Percentiles rank a stretch among this genome's conserved stretches.
phyloP scores from a whole-genome alignment of 352 stramenopile genomes.

The Globisporangium recalcitrans region DNA sequence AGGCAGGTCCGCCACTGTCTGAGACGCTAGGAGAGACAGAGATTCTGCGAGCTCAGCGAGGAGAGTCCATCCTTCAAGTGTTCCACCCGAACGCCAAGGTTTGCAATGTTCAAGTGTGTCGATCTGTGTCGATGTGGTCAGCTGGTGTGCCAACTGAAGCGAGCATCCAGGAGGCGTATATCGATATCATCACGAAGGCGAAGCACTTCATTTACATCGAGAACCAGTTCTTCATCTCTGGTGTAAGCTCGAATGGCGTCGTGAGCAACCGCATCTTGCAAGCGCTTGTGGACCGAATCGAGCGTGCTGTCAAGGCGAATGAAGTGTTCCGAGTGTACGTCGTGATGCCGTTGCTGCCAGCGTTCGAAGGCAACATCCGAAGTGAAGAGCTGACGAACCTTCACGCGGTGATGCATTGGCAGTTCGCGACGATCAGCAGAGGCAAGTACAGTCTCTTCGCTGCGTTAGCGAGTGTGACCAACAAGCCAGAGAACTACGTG shows the following conservation, averaged over 20 bases:
- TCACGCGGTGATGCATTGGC: constrained; percentile 87
- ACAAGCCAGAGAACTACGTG: constrained; percentile 69
- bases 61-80: constrained; percentile 57
- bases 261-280: constrained; percentile 81
- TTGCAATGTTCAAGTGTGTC: constrained; percentile 79
- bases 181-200: constrained; percentile 73
- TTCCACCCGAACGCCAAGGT: constrained; percentile 69
- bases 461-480: constrained; percentile 54
- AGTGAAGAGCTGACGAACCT: constrained; percentile 82
- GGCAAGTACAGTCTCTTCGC: constrained; percentile 77
- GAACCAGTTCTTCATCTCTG: constrained; percentile 92
- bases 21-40: constrained; percentile 39
- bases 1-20: constrained; percentile 14
- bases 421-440: constrained; percentile 83
- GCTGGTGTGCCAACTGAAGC: constrained; percentile 73
- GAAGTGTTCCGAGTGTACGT: constrained; percentile 82
- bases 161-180: constrained; percentile 82
- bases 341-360: constrained; percentile 79
- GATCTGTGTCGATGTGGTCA: constrained; percentile 86
- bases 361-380: constrained; percentile 80
- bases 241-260: constrained; percentile 68
- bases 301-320: constrained; percentile 61
- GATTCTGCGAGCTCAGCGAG: constrained; percentile 55
- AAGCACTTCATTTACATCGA: constrained; percentile 91
- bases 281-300: constrained; percentile 78